Conservation (phyloP, 306 rosid species). For the Lathyrus oleraceus region DNA sequence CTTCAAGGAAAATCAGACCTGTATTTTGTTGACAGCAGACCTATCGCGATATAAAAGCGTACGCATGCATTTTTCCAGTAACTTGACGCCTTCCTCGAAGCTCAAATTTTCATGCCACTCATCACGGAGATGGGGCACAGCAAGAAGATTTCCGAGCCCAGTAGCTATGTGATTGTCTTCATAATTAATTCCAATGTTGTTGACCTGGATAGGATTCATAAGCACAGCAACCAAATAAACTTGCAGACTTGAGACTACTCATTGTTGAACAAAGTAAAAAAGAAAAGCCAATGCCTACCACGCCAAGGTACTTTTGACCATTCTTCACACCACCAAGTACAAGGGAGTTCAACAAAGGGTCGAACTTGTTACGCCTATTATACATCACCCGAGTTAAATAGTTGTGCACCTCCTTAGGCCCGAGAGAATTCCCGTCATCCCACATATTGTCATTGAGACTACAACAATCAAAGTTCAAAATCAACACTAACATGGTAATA, state of each 20-base stretch:
- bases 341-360: conserved; percentile 52
- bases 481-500: background rate
- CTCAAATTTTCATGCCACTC: conserved; percentile 90
- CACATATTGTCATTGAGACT: conserved; percentile 83
- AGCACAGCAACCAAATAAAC: background rate
- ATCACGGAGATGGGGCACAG: conserved; percentile 91
- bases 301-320: conserved; percentile 51
- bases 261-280: conserved; percentile 5
- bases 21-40: conserved; percentile 56
- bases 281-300: conserved; percentile 45
- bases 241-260: background rate
- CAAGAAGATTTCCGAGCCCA: conserved; percentile 93
- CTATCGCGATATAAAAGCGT: conserved; percentile 91
- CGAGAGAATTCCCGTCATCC: conserved; percentile 53
- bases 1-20: conserved; percentile 46
- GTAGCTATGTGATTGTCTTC: conserved; percentile 90
- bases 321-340: conserved; percentile 51
- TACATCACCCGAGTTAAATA: conserved; percentile 51
- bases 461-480: conserved; percentile 36
- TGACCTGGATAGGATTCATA: conserved; percentile 56
- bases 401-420: conserved; percentile 56
- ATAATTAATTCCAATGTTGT: conserved; percentile 81
- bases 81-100: conserved; percentile 82
- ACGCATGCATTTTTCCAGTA: conserved; percentile 96
- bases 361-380: conserved; percentile 51